Percentiles rank a stretch among this genome's conserved stretches.
Conservation (phyloP, 2,329 filamentous ascomycete species). For the Sporothrix dimorphospora region DNA sequence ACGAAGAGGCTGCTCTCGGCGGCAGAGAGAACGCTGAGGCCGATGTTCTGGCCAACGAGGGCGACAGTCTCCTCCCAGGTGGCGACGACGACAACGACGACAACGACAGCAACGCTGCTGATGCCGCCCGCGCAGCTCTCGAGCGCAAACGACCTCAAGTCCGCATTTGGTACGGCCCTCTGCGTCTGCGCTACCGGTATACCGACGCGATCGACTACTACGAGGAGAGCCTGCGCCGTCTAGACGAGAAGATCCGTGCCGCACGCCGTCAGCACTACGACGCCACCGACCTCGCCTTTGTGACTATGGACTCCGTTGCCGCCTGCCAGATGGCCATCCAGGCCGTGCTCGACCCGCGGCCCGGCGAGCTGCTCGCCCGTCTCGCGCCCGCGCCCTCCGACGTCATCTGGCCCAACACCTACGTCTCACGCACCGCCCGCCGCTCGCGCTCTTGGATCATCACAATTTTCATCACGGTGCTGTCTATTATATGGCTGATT, state of each 20-base stretch:
- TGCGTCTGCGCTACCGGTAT: conserved; percentile 70
- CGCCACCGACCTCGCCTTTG: conserved; percentile 84
- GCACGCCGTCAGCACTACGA: conserved; percentile 76
- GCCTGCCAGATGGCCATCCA: conserved; percentile 95
- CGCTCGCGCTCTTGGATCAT: conserved; percentile 81
- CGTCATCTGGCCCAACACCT: conserved; percentile 95
- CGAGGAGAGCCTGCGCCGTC: conserved; percentile 76
- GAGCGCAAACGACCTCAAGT: conserved; percentile 65
- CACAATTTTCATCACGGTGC: conserved; percentile 77
- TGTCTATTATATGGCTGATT: conserved; percentile 87
- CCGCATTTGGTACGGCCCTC: conserved; percentile 76
- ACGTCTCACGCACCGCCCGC: conserved; percentile 72
- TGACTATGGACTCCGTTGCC: conserved; percentile 95
- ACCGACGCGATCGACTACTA: conserved; percentile 95
- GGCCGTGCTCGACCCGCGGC: conserved; percentile 87
- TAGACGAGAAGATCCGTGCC: conserved; percentile 73
- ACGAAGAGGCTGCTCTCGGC: conserved; percentile 15
- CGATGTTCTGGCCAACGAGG: conserved; percentile 48
- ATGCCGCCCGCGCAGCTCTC: conserved; percentile 28
- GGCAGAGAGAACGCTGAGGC: not conserved
- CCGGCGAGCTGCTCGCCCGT: conserved; percentile 81
- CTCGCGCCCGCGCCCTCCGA: conserved; percentile 86
- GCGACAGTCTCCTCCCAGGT: conserved; percentile 61
- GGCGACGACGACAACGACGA: conserved; percentile 38
- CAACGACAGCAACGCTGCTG: conserved; percentile 41